phyloP scores from a whole-genome alignment of 2,329 filamentous ascomycete genomes.

The Shiraia sp. region DNA sequence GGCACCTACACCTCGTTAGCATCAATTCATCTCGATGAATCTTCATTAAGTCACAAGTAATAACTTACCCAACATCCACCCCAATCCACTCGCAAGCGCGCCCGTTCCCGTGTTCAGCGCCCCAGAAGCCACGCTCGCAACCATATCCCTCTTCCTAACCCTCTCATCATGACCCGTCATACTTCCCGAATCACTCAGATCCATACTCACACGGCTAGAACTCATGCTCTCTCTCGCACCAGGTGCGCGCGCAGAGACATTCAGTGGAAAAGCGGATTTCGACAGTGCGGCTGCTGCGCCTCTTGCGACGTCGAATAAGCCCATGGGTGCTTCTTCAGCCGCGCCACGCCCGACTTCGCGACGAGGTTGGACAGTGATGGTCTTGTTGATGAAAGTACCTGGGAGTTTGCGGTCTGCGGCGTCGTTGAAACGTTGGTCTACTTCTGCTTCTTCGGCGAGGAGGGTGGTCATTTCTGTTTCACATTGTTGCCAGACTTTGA shows the following conservation, averaged over 20 bases:
- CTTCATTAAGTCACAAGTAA: too few relatives aligned
- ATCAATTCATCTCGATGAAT: too few relatives aligned
- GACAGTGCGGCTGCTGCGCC: constrained; percentile 54
- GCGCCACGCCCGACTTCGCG: constrained; percentile 48
- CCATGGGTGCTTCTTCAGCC: constrained; percentile 56
- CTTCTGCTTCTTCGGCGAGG: constrained; percentile 67
- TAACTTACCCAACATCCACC: constrained; percentile 65
- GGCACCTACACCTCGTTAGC: constrained; percentile 26
- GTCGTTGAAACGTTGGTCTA: constrained; percentile 72
- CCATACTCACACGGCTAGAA: constrained; percentile 30
- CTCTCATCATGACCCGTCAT: constrained; percentile 42
- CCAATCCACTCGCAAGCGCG: constrained; percentile 64
- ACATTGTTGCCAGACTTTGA: constrained; percentile 74
- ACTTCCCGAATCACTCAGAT: constrained; percentile 44
- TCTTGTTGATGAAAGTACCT: constrained; percentile 49
- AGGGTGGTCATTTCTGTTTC: constrained; percentile 75
- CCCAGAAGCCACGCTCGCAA: constrained; percentile 66
- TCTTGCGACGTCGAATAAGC: constrained; percentile 57
- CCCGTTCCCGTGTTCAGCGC: constrained; percentile 64
- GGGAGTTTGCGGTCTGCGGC: constrained; percentile 61
- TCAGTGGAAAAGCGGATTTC: constrained; percentile 52
- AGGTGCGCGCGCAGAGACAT: constrained; percentile 20
- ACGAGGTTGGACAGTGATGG: constrained; percentile 42
- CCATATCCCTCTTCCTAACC: constrained; percentile 73
- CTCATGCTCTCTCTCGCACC: constrained; percentile 5